These are phyloP conservation scores for Entomortierella lignicola DNA, from an alignment of 192 early-diverging fungal genomes.

Conservation along the genomic window DNA sequence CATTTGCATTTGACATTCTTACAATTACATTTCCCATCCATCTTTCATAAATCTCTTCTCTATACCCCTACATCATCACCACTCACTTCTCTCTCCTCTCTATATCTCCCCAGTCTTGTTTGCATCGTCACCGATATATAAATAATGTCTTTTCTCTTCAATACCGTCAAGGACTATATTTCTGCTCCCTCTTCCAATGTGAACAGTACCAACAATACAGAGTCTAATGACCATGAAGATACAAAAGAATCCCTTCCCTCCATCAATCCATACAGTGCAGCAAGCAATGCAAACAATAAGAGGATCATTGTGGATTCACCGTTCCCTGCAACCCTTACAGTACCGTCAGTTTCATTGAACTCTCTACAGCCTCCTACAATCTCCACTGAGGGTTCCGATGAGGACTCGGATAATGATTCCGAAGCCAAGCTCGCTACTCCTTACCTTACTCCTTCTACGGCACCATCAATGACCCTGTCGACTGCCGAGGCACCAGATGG, in stretches of 20 bases:
- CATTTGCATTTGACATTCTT: no score
- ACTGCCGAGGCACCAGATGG: constrained; percentile 41
- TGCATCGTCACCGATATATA: no score
- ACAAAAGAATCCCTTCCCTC: background rate
- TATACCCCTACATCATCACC: background rate
- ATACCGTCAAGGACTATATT: constrained; percentile 35
- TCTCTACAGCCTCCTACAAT: constrained; percentile 21
- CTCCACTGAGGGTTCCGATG: constrained; percentile 8
- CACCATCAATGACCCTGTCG: constrained; percentile 37
- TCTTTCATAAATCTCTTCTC: no score
- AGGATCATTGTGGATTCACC: constrained; percentile 35
- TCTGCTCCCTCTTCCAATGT: constrained; percentile 15
- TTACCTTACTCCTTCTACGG: background rate
- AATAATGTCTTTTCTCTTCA: constrained; percentile 38
- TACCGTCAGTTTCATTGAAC: constrained; percentile 20
- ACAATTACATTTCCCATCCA: no score
- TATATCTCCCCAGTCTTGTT: no score
- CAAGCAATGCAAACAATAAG: background rate
- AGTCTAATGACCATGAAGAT: background rate
- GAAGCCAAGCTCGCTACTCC: constrained; percentile 12
- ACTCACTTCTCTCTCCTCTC: background rate
- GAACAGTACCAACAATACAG: background rate
- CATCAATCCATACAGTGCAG: constrained; percentile 26
- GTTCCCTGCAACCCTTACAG: constrained; percentile 6
- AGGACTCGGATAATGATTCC: constrained; percentile 30